Conservation (phyloP, 1,284 basidiomycete species). For the Cryptococcus hybrid region DNA sequence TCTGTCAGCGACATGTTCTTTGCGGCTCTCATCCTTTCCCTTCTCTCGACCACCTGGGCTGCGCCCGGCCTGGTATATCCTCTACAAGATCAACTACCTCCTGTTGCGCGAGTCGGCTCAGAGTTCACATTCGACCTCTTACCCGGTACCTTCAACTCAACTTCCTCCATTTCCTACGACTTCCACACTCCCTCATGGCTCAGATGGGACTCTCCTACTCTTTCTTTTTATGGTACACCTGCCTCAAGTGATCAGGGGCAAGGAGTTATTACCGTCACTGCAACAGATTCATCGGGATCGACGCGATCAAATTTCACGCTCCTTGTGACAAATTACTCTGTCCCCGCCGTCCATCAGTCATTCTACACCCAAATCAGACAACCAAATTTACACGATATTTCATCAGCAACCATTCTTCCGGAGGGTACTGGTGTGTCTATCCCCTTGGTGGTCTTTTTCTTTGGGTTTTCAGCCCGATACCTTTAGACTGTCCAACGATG, state of each 20-base stretch:
- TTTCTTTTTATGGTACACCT: slow-evolving; percentile 43
- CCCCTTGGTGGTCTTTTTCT: slow-evolving; percentile 56
- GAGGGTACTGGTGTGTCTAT: slow-evolving; percentile 46
- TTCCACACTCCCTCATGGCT: slow-evolving; percentile 46
- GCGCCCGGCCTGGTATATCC: slow-evolving; percentile 48
- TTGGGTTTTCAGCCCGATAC: slow-evolving; percentile 54
- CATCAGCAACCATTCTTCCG: slow-evolving; percentile 40
- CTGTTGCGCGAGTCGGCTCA: slow-evolving; percentile 48
- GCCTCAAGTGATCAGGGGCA: slow-evolving; percentile 33
- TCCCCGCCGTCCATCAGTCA: slow-evolving; percentile 41
- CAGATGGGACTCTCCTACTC: slow-evolving; percentile 30
- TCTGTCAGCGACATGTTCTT: slow-evolving; percentile 8
- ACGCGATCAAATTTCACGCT: slow-evolving; percentile 38
- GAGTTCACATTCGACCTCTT: slow-evolving; percentile 42
- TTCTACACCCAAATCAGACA: slow-evolving; percentile 48
- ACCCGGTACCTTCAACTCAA: slow-evolving; percentile 18
- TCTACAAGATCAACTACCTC: slow-evolving; percentile 49
- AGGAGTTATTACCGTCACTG: slow-evolving; percentile 32
- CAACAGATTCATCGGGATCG: slow-evolving; percentile 34
- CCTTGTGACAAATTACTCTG: slow-evolving; percentile 45
- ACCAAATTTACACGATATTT: slow-evolving; percentile 33
- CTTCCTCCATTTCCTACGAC: slow-evolving; percentile 46
- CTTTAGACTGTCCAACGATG: slow-evolving; percentile 45
- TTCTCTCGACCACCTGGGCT: slow-evolving; percentile 15
- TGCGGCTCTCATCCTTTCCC: slow-evolving; percentile 7